Percentiles rank a stretch among this genome's conserved stretches.
These are phyloP conservation scores for Podila epicladia DNA, from an alignment of 192 early-diverging fungal genomes.

Conservation along the genomic window DNA sequence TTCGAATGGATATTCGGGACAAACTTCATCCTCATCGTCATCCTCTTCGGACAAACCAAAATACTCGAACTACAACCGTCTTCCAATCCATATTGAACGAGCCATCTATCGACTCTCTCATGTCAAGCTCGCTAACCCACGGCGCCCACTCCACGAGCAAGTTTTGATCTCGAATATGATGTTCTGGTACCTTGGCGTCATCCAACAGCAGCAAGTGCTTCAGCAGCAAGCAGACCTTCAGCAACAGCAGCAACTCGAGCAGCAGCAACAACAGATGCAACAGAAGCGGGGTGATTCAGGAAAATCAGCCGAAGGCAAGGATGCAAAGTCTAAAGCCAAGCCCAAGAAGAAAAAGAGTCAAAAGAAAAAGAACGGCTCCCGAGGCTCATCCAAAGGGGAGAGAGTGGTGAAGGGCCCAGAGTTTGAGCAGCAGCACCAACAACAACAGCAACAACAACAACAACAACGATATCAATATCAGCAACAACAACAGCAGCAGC, in stretches of 20 bases:
- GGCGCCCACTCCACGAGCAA: conserved; percentile 77
- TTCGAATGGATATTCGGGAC: conserved; percentile 21
- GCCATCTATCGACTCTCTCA: conserved; percentile 80
- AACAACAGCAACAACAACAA: conserved; percentile 17
- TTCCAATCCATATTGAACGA: conserved; percentile 82
- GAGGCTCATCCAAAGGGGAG: conserved; percentile 8
- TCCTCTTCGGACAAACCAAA: conserved; percentile 53
- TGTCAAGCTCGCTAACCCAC: conserved; percentile 79
- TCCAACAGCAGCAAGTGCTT: conserved; percentile 61
- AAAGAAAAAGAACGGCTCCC: conserved; percentile 28
- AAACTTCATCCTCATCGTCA: conserved; percentile 4
- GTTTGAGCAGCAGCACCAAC: conserved; percentile 18
- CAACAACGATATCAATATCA: conserved; percentile 19
- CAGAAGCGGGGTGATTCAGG: conserved; percentile 12
- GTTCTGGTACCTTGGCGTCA: conserved; percentile 84
- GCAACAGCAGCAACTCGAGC: conserved; percentile 44
- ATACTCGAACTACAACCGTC: conserved; percentile 64
- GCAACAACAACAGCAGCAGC: conserved; percentile 11
- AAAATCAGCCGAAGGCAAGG: conserved; percentile 4
- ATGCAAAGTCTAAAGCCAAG: conserved; percentile 2
- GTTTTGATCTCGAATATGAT: conserved; percentile 83
- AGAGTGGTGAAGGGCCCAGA: conserved; percentile 1
- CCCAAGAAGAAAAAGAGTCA: conserved; percentile 19
- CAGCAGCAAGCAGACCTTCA: conserved; percentile 36
- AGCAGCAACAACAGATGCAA: conserved; percentile 26